Base-by-base conservation (phyloP, 768 basidiomycete genomes). In the Lactifluus hygrophoroides region DNA sequence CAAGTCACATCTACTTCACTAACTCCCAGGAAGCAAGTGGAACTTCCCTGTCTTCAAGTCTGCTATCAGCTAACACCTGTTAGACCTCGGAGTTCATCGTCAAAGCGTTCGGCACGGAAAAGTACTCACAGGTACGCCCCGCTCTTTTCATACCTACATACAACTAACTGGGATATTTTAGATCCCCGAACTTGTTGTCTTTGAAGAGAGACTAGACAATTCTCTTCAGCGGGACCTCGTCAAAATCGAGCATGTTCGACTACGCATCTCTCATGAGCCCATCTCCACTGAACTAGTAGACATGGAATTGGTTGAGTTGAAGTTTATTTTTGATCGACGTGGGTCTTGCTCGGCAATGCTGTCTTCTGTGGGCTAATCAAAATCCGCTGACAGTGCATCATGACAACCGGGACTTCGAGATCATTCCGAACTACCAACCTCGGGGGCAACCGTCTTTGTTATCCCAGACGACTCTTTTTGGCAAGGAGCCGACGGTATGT, bases 361-460 rank as follows among this genome's bases (percentile, higher is more conserved):
- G n/a, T 51, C 43, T 34, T 5, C 28, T 23, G 43, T 3, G n/a
- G n/a, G n/a, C n/a, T n/a, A n/a, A 30, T 40, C 58, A 13, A 34
- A 37, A 60, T n/a, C 25, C 3, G 48, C 40, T 56, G n/a, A 13
- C 66, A 88, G 85, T 76, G 56, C 88, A 93, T 62, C 77, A 85
- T 55, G 93, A 95, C 70, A 94, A 95, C 69, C 86, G 93, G 8
- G 93, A 95, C 72, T 85, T 87, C 65, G 76, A 77, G 38, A 83
- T 93, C 47, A 72, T 94, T 25, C 81, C 87, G 7, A 84, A 84
- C 68, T 88, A 90, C 64, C 92, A 94, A 65, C 88, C 89, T 0
- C 73, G 67, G 42, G 70, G 68, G 35, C 74, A 72, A 21, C 67
- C 74, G 10, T 71, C 78, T 5, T 77, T 92, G 55, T 77, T 85